Percentiles rank a stretch among this genome's conserved stretches.
phyloP scores from a whole-genome alignment of 192 early-diverging fungal species.

The Podila minutissima region DNA sequence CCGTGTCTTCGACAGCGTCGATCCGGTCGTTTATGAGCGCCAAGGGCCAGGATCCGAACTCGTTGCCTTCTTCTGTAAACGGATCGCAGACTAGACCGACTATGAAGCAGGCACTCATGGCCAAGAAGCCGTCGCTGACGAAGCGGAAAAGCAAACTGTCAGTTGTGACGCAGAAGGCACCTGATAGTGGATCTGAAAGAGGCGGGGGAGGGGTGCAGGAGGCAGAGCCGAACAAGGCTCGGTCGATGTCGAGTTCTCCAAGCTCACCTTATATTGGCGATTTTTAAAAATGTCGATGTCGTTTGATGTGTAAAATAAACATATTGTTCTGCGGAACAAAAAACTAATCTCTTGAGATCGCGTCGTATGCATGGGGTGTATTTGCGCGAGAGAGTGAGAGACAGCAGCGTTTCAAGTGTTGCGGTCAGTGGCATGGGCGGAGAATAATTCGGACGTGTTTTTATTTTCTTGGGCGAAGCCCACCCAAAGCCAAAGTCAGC shows the following conservation, averaged over 20 bases:
- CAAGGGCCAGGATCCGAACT: not conserved
- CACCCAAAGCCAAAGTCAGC: not conserved
- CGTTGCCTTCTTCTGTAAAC: not conserved
- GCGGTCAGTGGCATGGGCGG: too few relatives aligned
- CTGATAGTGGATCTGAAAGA: not conserved
- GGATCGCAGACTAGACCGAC: not conserved
- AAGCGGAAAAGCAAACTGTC: constrained; percentile 17
- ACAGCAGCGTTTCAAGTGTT: too few relatives aligned
- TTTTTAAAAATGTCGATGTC: not conserved
- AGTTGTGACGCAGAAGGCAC: not conserved
- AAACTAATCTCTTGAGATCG: too few relatives aligned
- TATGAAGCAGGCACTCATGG: not conserved
- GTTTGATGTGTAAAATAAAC: not conserved
- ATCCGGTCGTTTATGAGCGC: too few relatives aligned
- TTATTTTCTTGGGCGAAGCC: too few relatives aligned
- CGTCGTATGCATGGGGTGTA: too few relatives aligned
- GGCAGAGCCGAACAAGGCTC: not conserved
- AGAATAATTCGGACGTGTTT: too few relatives aligned
- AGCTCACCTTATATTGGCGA: constrained; percentile 21
- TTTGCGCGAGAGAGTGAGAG: too few relatives aligned
- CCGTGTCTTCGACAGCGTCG: not conserved
- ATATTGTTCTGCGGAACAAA: not conserved
- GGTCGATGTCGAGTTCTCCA: constrained; percentile 3
- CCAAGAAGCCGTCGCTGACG: constrained; percentile 7
- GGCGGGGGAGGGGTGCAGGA: too few relatives aligned